phyloP scores from a whole-genome alignment of 2,329 filamentous ascomycete species.

The Curvularia sp. region DNA sequence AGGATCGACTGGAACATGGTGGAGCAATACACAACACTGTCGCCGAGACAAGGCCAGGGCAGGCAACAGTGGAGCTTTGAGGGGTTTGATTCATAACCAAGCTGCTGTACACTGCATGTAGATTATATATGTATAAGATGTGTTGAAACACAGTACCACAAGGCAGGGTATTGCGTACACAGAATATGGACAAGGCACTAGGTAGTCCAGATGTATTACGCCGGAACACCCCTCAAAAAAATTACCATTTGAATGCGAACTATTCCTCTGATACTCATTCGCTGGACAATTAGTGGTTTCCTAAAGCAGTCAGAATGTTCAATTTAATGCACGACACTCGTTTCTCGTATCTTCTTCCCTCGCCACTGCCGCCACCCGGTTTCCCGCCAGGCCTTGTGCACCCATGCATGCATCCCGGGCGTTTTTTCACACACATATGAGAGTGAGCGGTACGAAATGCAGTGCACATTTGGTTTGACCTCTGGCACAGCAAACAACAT shows the following conservation, averaged over 20 bases:
- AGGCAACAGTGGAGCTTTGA: constrained; percentile 14
- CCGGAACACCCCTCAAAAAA: not conserved
- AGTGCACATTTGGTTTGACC: constrained; percentile 1
- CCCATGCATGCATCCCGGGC: not conserved
- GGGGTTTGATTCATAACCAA: constrained; percentile 10
- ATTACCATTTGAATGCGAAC: not conserved
- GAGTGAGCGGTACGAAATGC: constrained; percentile 2
- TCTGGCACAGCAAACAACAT: not conserved
- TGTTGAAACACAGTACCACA: constrained; percentile 10
- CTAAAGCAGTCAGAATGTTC: constrained; percentile 5
- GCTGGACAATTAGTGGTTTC: constrained; percentile 9
- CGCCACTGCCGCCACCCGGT: not conserved
- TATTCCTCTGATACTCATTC: not conserved
- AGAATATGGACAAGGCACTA: not conserved
- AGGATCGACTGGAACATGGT: constrained; percentile 85
- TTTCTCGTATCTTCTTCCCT: not conserved
- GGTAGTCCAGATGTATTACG: constrained; percentile 2
- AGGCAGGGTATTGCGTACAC: not conserved
- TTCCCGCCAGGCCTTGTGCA: not conserved
- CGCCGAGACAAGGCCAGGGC: constrained; percentile 1
- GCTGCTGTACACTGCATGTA: constrained; percentile 29
- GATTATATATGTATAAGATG: constrained; percentile 26
- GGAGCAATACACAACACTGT: constrained; percentile 31
- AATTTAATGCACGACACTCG: constrained; percentile 13
- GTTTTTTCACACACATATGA: not conserved